Evolutionary conservation across 352 stramenopile species (phyloP), one percentile per base, ranked within the genome.

Genomic region (Globisporangium camurandrum): DNA sequence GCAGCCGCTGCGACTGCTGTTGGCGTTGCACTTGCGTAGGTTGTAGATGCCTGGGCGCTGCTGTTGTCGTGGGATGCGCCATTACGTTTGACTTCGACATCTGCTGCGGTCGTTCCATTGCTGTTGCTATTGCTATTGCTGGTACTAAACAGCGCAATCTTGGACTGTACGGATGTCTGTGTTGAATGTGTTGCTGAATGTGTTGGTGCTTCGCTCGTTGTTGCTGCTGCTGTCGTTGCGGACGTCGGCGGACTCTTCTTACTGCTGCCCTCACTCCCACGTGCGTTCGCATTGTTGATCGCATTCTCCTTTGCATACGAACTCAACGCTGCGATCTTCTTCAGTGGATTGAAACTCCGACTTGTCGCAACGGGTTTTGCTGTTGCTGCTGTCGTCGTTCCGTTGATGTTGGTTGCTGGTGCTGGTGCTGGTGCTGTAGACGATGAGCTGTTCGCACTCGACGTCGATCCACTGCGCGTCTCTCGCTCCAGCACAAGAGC

Each of bases 301-400:
- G 52, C 65, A 30, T 66, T 78, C 23, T 82, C 70, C 54, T 78
- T 79, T 8, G 58, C 54, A 28, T 80, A 67, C 24, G 54, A 67
- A 19, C 64, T 61, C 8, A 80, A 55, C 16, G 62, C 57, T 33
- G 67, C 66, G 46, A 86, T 82, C 50, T 86, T 86, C 57, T 84
- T 83, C 24, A 84, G 54, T 27, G 71, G 71, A 46, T 78, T 83
- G 46, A 83, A 79, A 49, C 49, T 72, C 56, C 72, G 72, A 23
- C 62, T 57, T 8, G 20, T n/a, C 14, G 43, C 33, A 17, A 36
- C 24, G 27, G 53, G 57, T 17, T 22, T n/a, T 3, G 36, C 30
- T 1, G 41, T 34, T 1, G 47, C 20, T 19, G 14, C 56, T 9
- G 46, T 40, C 6, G 59, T 52, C 11, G 41, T 24, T 19, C 51